Evolutionary conservation across 345 rosid species (phyloP).

Genomic region (Eucalyptus coolabah): DNA sequence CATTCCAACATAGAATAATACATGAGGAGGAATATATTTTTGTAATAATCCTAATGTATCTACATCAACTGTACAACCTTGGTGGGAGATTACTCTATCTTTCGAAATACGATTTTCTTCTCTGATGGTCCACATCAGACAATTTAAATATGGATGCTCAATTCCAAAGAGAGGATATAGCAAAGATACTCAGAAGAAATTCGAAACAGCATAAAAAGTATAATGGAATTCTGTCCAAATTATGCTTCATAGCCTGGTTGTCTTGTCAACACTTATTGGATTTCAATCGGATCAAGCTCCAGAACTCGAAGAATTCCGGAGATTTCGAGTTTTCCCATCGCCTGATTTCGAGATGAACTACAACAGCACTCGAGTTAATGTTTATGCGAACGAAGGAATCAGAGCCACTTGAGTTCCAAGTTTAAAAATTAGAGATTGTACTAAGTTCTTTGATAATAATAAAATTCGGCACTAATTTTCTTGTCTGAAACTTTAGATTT

Average conservation of each 20-base stretch:
- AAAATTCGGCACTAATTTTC: background rate
- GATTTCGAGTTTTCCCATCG: background rate
- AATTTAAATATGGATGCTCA: background rate
- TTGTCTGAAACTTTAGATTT: background rate
- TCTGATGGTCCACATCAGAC: background rate
- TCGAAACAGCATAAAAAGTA: background rate
- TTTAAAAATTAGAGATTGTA: background rate
- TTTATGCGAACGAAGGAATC: background rate
- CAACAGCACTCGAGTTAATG: background rate
- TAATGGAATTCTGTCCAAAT: background rate
- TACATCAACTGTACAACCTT: background rate
- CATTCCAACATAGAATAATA: background rate
- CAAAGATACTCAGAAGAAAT: background rate
- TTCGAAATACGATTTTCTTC: background rate
- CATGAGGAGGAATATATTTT: background rate
- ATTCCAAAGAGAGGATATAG: background rate
- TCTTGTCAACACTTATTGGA: background rate
- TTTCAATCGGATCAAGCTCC: background rate
- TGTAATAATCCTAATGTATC: background rate
- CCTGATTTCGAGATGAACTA: background rate
- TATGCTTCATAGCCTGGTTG: background rate
- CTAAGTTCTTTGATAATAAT: background rate
- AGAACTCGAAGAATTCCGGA: background rate
- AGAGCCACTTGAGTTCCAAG: background rate
- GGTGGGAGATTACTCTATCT: background rate